Conservation (phyloP, 208 protist genomes). For the Trypanosoma mega region DNA sequence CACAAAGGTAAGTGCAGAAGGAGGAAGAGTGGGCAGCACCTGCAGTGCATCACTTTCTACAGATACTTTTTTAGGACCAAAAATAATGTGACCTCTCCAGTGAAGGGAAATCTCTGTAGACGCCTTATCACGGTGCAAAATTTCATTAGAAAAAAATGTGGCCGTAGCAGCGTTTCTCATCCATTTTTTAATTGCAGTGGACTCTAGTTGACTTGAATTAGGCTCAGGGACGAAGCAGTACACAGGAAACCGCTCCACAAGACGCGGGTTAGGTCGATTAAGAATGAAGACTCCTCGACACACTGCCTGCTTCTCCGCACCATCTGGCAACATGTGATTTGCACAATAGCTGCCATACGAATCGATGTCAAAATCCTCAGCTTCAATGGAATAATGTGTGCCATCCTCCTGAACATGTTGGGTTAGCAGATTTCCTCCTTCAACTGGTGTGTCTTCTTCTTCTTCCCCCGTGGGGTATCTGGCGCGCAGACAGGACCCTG, state of each 20-base stretch:
- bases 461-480: conserved; percentile 31
- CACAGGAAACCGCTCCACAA: conserved; percentile 44
- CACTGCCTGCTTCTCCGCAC: conserved; percentile 62
- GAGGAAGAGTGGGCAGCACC: not conserved
- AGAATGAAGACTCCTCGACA: conserved; percentile 64
- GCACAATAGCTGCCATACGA: conserved; percentile 61
- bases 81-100: not conserved
- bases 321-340: conserved; percentile 80
- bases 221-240: conserved; percentile 20
- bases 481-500: conserved; percentile 55
- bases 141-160: conserved; percentile 3
- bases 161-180: conserved; percentile 1
- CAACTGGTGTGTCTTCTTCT: not conserved
- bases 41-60: not conserved
- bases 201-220: not conserved
- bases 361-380: not conserved
- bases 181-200: not conserved
- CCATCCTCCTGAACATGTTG: too few species aligned
- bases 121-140: conserved; percentile 1
- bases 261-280: conserved; percentile 40
- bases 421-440: too few species aligned
- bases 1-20: conserved; percentile 5
- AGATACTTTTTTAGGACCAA: conserved; percentile 1
- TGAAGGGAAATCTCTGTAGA: not conserved
- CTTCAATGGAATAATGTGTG: not conserved